Evolutionary conservation across 2,329 filamentous ascomycete genomes (phyloP), one percentile per base, ranked within the genome.

Genomic region (Leptographium flavum): DNA sequence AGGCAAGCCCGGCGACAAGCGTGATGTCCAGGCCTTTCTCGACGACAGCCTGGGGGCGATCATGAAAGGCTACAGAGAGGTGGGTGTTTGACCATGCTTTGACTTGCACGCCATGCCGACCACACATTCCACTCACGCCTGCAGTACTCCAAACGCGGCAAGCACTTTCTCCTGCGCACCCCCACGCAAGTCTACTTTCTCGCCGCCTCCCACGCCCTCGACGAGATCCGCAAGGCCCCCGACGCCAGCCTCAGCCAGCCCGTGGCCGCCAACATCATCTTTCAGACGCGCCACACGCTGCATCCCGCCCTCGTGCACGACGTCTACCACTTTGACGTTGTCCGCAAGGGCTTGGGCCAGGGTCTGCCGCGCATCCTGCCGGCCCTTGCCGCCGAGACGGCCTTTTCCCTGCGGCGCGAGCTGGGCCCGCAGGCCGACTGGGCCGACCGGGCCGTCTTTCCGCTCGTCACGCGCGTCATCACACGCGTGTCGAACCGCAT

Each of bases 401-500:
- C 9, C 6, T 39, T 31, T 21, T 32, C 36, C 25, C 25, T 32
- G 17, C 14, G n/a, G 25, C n/a, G 33, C 22, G 43, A 45, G 21
- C 35, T 45, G 15, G 43, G 43, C 28, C 14, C 23, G 11, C 36
- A 19, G 14, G 15, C 28, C 4, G 39, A 9, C 14, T 54, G 45
- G 25, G 41, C 35, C 4, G 54, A 54, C 14, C 36, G 51, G 3
- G 46, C 49, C 31, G 51, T 57, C 14, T 61, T 56, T 47, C 52
- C 56, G 10, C 47, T 51, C 5, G 47, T 58, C 50, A 49, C 51
- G 8, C 51, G 45, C 30, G 49, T 61, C 43, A 52, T 60, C 43
- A 53, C 53, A 27, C 50, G 49, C 19, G 53, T 55, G 11, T 57
- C 57, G n/a, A 60, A 58, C 51, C 51, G 58, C 40, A 54, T 58